Percentiles rank a stretch among this genome's conserved stretches.
phyloP scores from a whole-genome alignment of 2,329 filamentous ascomycete genomes.

The Fusarium sp. region DNA sequence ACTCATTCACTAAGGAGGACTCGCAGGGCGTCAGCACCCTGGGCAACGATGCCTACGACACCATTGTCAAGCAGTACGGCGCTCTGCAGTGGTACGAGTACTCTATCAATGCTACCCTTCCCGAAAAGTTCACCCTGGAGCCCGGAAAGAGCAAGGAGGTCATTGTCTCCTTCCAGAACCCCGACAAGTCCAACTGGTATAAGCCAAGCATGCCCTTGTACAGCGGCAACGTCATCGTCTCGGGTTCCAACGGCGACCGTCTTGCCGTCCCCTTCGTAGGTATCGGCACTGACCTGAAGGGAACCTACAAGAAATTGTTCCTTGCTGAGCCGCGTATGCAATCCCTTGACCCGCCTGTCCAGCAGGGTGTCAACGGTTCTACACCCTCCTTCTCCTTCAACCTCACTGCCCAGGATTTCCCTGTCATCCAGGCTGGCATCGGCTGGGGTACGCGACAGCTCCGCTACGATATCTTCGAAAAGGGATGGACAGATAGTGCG shows the following conservation, averaged over 20 bases:
- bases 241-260: slow-evolving; percentile 46
- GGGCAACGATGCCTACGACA: neutral
- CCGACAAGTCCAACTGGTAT: neutral
- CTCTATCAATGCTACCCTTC: slow-evolving; percentile 14
- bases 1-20: slow-evolving; percentile 13
- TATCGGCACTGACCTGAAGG: slow-evolving; percentile 11
- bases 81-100: neutral
- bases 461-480: slow-evolving; percentile 35
- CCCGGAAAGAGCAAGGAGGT: slow-evolving; percentile 3
- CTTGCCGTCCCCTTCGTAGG: slow-evolving; percentile 46
- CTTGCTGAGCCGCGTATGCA: neutral
- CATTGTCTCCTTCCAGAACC: slow-evolving; percentile 8
- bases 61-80: neutral
- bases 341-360: neutral
- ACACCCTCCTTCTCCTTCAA: slow-evolving; percentile 65
- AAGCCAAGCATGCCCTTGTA: slow-evolving; percentile 11
- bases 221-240: slow-evolving; percentile 19
- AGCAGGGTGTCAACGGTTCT: neutral
- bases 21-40: neutral
- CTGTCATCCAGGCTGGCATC: slow-evolving; percentile 25
- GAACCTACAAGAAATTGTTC: neutral
- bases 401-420: slow-evolving; percentile 32
- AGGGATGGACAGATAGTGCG: neutral
- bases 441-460: slow-evolving; percentile 40
- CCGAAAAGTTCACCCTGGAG: slow-evolving; percentile 5